Conservation (phyloP, 2,329 filamentous ascomycete species). For the Alternaria arbusti region DNA sequence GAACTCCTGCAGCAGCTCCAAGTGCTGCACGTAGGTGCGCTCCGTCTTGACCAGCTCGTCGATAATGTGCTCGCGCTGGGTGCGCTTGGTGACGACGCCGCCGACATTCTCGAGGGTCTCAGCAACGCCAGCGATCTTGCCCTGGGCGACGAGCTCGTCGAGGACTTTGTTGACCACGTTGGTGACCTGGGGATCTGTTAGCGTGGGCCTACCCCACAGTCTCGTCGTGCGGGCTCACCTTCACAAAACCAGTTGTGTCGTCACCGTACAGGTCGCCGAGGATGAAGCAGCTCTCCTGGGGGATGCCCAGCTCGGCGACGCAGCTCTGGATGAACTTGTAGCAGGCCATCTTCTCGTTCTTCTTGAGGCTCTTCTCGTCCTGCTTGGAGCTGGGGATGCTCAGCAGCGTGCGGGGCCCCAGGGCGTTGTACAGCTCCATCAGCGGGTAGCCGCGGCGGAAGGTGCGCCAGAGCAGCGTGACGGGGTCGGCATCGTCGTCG, state of each 20-base stretch:
- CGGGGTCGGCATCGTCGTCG: slow-evolving; percentile 75
- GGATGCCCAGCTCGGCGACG: slow-evolving; percentile 79
- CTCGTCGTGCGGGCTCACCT: slow-evolving; percentile 59
- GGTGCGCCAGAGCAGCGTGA: slow-evolving; percentile 88
- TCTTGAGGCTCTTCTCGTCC: slow-evolving; percentile 64
- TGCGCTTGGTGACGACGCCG: slow-evolving; percentile 60
- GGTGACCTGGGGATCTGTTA: slow-evolving; percentile 65
- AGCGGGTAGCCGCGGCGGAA: slow-evolving; percentile 84
- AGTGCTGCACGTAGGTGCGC: slow-evolving; percentile 95
- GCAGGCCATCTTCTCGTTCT: slow-evolving; percentile 83
- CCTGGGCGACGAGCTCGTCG: slow-evolving; percentile 80
- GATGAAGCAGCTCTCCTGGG: slow-evolving; percentile 84
- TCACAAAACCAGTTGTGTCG: slow-evolving; percentile 96
- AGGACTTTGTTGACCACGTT: slow-evolving; percentile 92
- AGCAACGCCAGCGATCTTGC: slow-evolving; percentile 62
- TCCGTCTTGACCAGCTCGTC: slow-evolving; percentile 93
- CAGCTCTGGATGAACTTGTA: slow-evolving; percentile 94
- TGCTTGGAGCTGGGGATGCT: slow-evolving; percentile 69
- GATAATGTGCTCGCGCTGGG: slow-evolving; percentile 85
- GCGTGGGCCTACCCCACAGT: background rate
- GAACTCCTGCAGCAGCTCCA: slow-evolving; percentile 90
- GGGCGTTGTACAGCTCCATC: slow-evolving; percentile 85
- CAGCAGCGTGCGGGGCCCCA: slow-evolving; percentile 73
- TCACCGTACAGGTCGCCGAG: slow-evolving; percentile 90
- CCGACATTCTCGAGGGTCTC: slow-evolving; percentile 59